Evolutionary conservation across 2,329 filamentous ascomycete species (phyloP).

Genomic region (Akanthomyces uredinophilus): DNA sequence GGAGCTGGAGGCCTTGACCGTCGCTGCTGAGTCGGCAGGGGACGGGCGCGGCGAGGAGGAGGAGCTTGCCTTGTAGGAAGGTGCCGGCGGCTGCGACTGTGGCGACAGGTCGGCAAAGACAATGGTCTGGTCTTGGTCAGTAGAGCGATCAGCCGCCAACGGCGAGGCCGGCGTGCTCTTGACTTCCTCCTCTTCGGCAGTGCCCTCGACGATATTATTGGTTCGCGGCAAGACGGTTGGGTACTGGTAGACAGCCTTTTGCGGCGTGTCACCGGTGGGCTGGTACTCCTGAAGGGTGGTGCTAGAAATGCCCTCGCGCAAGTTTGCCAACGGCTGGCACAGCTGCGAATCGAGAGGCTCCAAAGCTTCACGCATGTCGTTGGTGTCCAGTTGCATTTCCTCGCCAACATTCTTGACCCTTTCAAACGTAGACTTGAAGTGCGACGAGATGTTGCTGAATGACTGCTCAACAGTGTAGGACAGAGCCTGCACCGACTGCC

Average conservation of each 20-base stretch:
- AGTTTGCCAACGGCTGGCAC: slow-evolving; percentile 62
- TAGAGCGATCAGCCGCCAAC: slow-evolving; percentile 21
- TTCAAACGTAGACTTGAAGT: slow-evolving; percentile 64
- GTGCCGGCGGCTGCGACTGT: slow-evolving; percentile 1
- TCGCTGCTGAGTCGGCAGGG: slow-evolving; percentile 6
- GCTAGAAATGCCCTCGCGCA: slow-evolving; percentile 63
- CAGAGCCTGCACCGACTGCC: slow-evolving; percentile 59
- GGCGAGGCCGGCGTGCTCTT: slow-evolving; percentile 17
- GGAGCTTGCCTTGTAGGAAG: slow-evolving; percentile 12
- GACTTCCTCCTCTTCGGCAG: slow-evolving; percentile 27
- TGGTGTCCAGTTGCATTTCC: slow-evolving; percentile 59
- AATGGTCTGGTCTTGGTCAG: slow-evolving; percentile 33
- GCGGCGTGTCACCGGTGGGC: slow-evolving; percentile 80
- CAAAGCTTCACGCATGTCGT: slow-evolving; percentile 54
- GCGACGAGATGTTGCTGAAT: slow-evolving; percentile 63
- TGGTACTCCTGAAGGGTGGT: slow-evolving; percentile 72
- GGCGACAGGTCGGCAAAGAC: slow-evolving; percentile 37
- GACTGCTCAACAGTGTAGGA: slow-evolving; percentile 66
- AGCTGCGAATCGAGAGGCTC: slow-evolving; percentile 55
- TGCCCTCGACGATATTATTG: slow-evolving; percentile 40
- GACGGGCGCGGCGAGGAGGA: slow-evolving; percentile 20
- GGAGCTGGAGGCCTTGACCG: slow-evolving; percentile 9
- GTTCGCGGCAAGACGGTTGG: slow-evolving; percentile 76
- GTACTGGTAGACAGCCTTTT: slow-evolving; percentile 76
- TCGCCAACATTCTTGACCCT: slow-evolving; percentile 64